Evolutionary conservation across 2,329 filamentous ascomycete genomes (phyloP).

Genomic region (Trichophyton benhamiae): DNA sequence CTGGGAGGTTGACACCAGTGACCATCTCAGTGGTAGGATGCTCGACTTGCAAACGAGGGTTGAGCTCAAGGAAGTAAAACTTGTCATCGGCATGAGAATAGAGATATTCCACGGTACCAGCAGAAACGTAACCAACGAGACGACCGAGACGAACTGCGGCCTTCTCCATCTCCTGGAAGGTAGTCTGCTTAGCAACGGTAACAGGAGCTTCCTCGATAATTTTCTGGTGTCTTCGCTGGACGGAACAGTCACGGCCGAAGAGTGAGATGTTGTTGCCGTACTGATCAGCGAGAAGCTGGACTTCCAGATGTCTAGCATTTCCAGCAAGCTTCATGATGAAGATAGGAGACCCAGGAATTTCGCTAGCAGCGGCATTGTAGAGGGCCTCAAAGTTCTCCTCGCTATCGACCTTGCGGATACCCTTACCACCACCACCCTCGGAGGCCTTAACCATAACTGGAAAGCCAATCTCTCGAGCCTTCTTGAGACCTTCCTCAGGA

Average conservation of each 20-base stretch:
- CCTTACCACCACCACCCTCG: slow-evolving; percentile 96
- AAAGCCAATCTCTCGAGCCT: slow-evolving; percentile 85
- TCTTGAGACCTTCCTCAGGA: slow-evolving; percentile 77
- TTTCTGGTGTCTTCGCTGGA: slow-evolving; percentile 96
- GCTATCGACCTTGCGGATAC: slow-evolving; percentile 84
- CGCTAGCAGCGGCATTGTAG: slow-evolving; percentile 91
- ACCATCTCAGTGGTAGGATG: slow-evolving; percentile 99
- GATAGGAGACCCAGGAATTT: slow-evolving; percentile 96
- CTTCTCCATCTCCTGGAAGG: slow-evolving; percentile 93
- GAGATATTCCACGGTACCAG: slow-evolving; percentile 95
- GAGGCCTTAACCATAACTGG: slow-evolving; percentile 99
- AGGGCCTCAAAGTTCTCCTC: slow-evolving; percentile 76
- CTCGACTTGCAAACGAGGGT: slow-evolving; percentile 98
- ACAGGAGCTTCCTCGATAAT: slow-evolving; percentile 99
- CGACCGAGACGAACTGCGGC: slow-evolving; percentile 87
- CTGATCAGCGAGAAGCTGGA: slow-evolving; percentile 93
- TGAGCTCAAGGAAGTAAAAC: slow-evolving; percentile 98
- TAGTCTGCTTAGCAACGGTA: slow-evolving; percentile 78
- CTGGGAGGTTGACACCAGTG: slow-evolving; percentile 89
- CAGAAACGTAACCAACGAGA: slow-evolving; percentile 95
- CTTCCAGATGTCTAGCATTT: slow-evolving; percentile 91
- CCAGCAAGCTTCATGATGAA: slow-evolving; percentile 99
- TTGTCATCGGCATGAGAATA: slow-evolving; percentile 97
- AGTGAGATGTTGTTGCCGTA: slow-evolving; percentile 99
- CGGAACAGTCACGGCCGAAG: slow-evolving; percentile 96